Base-by-base conservation (phyloP, 768 basidiomycete species). In the Pleurotus citrinopileatus region DNA sequence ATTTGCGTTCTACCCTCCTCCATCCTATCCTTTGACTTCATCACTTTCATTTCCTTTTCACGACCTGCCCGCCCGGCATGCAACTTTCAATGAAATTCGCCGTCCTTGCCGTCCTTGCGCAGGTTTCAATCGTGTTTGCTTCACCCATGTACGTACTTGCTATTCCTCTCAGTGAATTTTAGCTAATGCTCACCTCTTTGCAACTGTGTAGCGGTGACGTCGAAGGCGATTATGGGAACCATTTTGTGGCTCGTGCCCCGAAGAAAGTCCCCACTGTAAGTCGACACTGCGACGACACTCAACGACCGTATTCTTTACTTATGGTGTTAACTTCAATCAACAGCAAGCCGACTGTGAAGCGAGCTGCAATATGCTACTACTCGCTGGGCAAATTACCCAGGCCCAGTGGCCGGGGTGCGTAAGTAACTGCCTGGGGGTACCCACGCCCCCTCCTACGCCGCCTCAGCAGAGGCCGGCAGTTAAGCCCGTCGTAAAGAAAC, bases 71-170 rank as follows among this genome's bases (percentile, higher is more conserved):
- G n/a, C n/a, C 2, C 0, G 17, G 7, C 8, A 51, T 51, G 48
- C 48, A 51, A 25, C 19, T 51, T 17, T 36, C 48, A 10, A n/a
- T 51, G 22, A 51, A 51, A n/a, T 51, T 51, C 34, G 34, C 34
- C 9, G 48, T 23, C 10, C 48, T 51, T 15, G 48, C 48, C 6
- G 23, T 51, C 15, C 19, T 51, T n/a, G 22, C 34, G 12, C 29
- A 37, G 17, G 48, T 37, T n/a, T 20, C 48, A 13, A n/a, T 36
- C n/a, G 34, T 51, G 4, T 20, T 26, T 20, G 48, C 48, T 25
- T 36, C 32, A 17, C 48, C 48, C 3, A 17, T 51, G 29, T 12
- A 40, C 38, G 38, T 34, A 34, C n/a, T n/a, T n/a, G n/a, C n/a
- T n/a, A n/a, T n/a, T 34, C 32, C n/a, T n/a, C n/a, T n/a, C 1